Conservation (phyloP, 2,329 filamentous ascomycete genomes). For the Daldinia sp. region DNA sequence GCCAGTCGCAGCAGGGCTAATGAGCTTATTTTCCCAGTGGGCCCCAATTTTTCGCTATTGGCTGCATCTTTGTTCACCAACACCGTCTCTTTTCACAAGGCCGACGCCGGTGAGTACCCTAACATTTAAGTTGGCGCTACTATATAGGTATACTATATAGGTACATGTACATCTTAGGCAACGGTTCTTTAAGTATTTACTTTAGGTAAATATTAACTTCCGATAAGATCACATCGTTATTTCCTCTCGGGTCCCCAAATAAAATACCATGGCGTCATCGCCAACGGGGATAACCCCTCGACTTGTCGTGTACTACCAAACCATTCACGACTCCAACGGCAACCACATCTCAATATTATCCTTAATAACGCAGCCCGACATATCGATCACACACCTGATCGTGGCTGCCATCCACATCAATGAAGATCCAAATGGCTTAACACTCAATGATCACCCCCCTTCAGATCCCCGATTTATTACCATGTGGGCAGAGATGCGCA, state of each 20-base stretch:
- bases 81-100: background rate
- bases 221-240: background rate
- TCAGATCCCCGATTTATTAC: conserved; percentile 70
- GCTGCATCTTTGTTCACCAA: background rate
- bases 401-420: conserved; percentile 85
- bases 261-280: conserved; percentile 39
- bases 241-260: background rate
- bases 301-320: conserved; percentile 55
- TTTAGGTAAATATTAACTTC: too few relatives aligned
- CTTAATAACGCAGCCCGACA: conserved; percentile 54
- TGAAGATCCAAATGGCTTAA: conserved; percentile 71
- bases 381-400: conserved; percentile 76
- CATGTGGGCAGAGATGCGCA: conserved; percentile 77
- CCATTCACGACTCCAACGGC: conserved; percentile 56
- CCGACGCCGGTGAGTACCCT: background rate
- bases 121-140: background rate
- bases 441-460: conserved; percentile 80
- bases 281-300: conserved; percentile 43
- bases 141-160: too few relatives aligned
- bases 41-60: conserved; percentile 8
- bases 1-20: background rate
- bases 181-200: background rate
- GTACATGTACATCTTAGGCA: background rate
- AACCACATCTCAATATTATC: conserved; percentile 57
- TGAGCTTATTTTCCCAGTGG: conserved; percentile 31